Evolutionary conservation across 495 filamentous ascomycete genomes (phyloP).

Genomic region (Cercophora scortea): DNA sequence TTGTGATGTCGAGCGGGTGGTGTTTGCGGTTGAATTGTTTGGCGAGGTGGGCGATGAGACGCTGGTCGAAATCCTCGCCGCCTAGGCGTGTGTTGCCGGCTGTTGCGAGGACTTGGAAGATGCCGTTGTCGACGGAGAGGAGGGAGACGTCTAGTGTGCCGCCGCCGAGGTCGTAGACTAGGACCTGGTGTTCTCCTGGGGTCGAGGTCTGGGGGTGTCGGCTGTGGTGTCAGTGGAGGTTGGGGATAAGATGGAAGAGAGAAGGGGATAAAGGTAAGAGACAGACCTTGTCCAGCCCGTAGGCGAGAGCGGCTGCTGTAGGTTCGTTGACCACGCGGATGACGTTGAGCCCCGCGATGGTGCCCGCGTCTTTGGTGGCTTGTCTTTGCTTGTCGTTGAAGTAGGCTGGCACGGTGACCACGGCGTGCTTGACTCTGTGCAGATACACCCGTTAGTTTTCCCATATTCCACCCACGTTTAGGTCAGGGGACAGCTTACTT

Average conservation of each 20-base stretch:
- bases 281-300: conserved; percentile 61
- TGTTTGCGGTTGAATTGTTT: conserved; percentile 64
- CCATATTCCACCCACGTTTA: background rate
- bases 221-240: background rate
- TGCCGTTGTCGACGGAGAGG: conserved; percentile 80
- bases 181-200: conserved; percentile 72
- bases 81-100: conserved; percentile 96
- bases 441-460: background rate
- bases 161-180: conserved; percentile 96
- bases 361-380: conserved; percentile 90
- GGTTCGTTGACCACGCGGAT: conserved; percentile 91
- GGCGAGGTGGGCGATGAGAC: conserved; percentile 84
- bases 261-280: background rate
- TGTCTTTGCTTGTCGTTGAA: conserved; percentile 96
- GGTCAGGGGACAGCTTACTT: conserved; percentile 27
- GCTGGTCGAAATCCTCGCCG: conserved; percentile 96
- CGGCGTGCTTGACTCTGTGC: conserved; percentile 69
- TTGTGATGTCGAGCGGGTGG: conserved; percentile 66
- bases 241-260: background rate
- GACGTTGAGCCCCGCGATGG: conserved; percentile 85
- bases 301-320: conserved; percentile 75
- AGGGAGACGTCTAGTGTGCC: conserved; percentile 99
- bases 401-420: conserved; percentile 91
- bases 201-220: conserved; percentile 28
- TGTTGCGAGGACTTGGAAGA: conserved; percentile 89